Percentiles rank a stretch among this genome's conserved stretches.
Evolutionary conservation across 495 filamentous ascomycete species (phyloP).

Genomic region (Aspergillus mulundensis): DNA sequence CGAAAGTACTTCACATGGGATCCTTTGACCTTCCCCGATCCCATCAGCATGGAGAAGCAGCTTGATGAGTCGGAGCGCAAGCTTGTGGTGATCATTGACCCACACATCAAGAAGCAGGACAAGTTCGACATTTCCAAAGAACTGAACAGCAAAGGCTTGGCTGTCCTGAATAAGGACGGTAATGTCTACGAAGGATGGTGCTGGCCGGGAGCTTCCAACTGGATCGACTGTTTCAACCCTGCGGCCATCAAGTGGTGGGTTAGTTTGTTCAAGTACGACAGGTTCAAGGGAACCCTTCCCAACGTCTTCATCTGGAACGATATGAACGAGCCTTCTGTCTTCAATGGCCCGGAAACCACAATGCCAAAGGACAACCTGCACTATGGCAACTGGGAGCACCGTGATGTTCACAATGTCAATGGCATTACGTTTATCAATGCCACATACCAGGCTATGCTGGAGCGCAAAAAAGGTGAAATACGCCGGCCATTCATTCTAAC

Average conservation of each 20-base stretch:
- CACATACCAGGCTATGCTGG: constrained; percentile 76
- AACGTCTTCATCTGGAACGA: constrained; percentile 98
- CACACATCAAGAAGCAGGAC: constrained; percentile 90
- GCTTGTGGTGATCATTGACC: constrained; percentile 91
- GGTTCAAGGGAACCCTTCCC: constrained; percentile 72
- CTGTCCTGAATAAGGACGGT: constrained; percentile 82
- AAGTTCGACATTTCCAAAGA: constrained; percentile 73
- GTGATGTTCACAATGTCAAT: constrained; percentile 92
- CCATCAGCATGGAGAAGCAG: constrained; percentile 81
- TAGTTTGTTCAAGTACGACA: constrained; percentile 77
- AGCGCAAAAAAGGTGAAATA: constrained; percentile 73
- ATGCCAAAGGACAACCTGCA: constrained; percentile 98
- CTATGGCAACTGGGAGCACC: constrained; percentile 88
- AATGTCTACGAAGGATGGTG: constrained; percentile 94
- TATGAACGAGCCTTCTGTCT: constrained; percentile 99
- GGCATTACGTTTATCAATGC: constrained; percentile 93
- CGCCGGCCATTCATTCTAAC: constrained; percentile 89
- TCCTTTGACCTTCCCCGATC: constrained; percentile 75
- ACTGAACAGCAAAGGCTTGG: constrained; percentile 76
- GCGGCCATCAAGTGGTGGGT: constrained; percentile 86
- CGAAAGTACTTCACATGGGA: constrained; percentile 99
- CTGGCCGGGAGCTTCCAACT: constrained; percentile 94
- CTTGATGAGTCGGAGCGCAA: constrained; percentile 80
- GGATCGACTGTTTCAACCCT: constrained; percentile 93
- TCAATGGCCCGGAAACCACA: constrained; percentile 91